Conservation (phyloP, 371 early-diverging fungal genomes). For the Choanephora cucurbitarum region DNA sequence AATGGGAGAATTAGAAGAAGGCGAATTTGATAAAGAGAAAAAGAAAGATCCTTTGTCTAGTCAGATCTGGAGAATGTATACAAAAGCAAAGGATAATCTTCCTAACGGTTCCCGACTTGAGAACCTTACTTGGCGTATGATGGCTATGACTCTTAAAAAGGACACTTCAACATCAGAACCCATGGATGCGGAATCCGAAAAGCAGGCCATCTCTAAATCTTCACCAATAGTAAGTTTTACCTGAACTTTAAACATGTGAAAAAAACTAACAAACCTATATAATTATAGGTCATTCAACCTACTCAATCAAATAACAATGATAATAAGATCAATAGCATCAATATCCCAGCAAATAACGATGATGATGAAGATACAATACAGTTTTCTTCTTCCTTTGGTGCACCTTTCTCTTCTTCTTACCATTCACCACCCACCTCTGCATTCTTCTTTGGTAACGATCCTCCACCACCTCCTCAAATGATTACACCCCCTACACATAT, state of each 20-base stretch:
- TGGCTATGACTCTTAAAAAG: constrained; percentile 61
- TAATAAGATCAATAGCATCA: constrained; percentile 14
- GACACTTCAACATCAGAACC: constrained; percentile 12
- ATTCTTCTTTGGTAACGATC: constrained; percentile 4
- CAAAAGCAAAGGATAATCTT: constrained; percentile 67
- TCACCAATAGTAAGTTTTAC: constrained; percentile 21
- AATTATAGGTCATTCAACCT: not conserved
- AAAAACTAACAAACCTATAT: not conserved
- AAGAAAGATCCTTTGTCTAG: constrained; percentile 61
- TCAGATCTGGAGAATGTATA: constrained; percentile 71
- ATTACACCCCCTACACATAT: constrained; percentile 7
- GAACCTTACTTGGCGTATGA: constrained; percentile 73
- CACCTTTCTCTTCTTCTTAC: constrained; percentile 6
- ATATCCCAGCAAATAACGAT: constrained; percentile 14
- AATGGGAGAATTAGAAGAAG: not conserved
- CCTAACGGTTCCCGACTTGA: constrained; percentile 68
- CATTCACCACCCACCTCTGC: constrained; percentile 1
- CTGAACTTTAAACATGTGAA: not conserved
- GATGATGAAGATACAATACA: constrained; percentile 7
- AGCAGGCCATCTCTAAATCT: constrained; percentile 6
- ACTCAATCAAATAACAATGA: not conserved
- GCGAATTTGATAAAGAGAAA: constrained; percentile 20
- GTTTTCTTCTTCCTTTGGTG: not conserved
- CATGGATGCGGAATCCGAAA: constrained; percentile 8
- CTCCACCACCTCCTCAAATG: not conserved